phyloP scores from a whole-genome alignment of 495 filamentous ascomycete genomes.

The Aspergillus steynii region DNA sequence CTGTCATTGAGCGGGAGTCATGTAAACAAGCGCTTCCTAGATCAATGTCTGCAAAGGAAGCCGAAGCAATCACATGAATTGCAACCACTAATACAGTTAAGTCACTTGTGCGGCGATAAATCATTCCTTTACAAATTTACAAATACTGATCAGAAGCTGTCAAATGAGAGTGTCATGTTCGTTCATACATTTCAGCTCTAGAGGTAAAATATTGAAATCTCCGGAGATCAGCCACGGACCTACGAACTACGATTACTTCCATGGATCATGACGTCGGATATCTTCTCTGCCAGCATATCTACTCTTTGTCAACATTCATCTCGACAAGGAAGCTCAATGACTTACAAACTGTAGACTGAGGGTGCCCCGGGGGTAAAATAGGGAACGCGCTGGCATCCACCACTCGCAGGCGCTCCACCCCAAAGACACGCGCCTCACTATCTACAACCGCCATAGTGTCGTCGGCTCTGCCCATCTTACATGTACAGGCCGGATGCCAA shows the following conservation, averaged over 20 bases:
- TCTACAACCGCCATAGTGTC: slow-evolving; percentile 62
- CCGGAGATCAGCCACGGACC: too few relatives aligned
- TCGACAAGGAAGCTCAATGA: slow-evolving; percentile 41
- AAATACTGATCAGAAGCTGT: too few relatives aligned
- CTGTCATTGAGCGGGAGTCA: too few relatives aligned
- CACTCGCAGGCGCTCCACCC: slow-evolving; percentile 52
- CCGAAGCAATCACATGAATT: too few relatives aligned
- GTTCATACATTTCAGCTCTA: too few relatives aligned
- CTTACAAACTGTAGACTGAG: slow-evolving; percentile 52
- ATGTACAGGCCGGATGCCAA: slow-evolving; percentile 54
- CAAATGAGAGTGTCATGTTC: too few relatives aligned
- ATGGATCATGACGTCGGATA: slow-evolving; percentile 43
- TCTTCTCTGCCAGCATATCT: slow-evolving; percentile 58
- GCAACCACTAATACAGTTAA: too few relatives aligned
- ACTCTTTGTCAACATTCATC: not conserved
- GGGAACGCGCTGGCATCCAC: slow-evolving; percentile 61
- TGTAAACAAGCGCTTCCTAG: too few relatives aligned
- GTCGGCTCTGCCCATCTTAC: slow-evolving; percentile 51
- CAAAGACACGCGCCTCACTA: slow-evolving; percentile 47
- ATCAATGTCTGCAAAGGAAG: too few relatives aligned
- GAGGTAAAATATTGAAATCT: too few relatives aligned
- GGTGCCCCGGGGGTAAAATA: slow-evolving; percentile 46
- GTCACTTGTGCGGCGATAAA: too few relatives aligned
- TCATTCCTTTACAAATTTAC: too few relatives aligned
- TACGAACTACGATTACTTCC: not conserved